Evolutionary conservation across 1,284 basidiomycete genomes (phyloP).

Genomic region (Naganishia cerealis): DNA sequence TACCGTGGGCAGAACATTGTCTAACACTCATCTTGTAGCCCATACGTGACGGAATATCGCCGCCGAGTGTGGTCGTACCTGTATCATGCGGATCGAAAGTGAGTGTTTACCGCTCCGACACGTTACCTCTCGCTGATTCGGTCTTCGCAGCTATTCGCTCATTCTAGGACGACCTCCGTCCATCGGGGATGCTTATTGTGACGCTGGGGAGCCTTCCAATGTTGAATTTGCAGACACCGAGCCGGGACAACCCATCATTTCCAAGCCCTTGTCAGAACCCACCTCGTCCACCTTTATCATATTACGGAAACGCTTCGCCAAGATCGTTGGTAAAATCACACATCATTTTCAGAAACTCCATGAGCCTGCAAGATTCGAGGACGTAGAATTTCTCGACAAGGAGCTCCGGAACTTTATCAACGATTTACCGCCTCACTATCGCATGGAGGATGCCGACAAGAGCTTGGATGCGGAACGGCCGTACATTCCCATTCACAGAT

Average conservation of each 20-base stretch:
- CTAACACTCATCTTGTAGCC: slow-evolving; percentile 50
- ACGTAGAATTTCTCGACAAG: slow-evolving; percentile 79
- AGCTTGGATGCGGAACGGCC: slow-evolving; percentile 64
- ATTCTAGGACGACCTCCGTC: slow-evolving; percentile 84
- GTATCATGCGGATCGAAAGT: slow-evolving; percentile 79
- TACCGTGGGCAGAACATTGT: neutral
- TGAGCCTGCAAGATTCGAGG: slow-evolving; percentile 76
- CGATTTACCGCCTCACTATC: slow-evolving; percentile 64
- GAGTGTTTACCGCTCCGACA: slow-evolving; percentile 25
- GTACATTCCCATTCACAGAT: slow-evolving; percentile 49
- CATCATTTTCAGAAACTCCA: slow-evolving; percentile 92
- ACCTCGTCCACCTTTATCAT: slow-evolving; percentile 86
- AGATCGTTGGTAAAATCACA: slow-evolving; percentile 85
- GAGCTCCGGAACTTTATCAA: slow-evolving; percentile 77
- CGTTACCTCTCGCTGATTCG: neutral
- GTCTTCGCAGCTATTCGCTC: slow-evolving; percentile 70
- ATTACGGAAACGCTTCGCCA: slow-evolving; percentile 75
- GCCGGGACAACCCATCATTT: slow-evolving; percentile 43
- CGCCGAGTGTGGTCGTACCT: slow-evolving; percentile 90
- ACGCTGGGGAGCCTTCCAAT: slow-evolving; percentile 71
- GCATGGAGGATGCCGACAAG: slow-evolving; percentile 68
- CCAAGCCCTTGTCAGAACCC: slow-evolving; percentile 59
- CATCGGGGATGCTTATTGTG: slow-evolving; percentile 54
- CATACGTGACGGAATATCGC: slow-evolving; percentile 80
- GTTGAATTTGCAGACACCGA: slow-evolving; percentile 68